phyloP scores from a whole-genome alignment of 306 rosid genomes.

The Betula pendula region DNA sequence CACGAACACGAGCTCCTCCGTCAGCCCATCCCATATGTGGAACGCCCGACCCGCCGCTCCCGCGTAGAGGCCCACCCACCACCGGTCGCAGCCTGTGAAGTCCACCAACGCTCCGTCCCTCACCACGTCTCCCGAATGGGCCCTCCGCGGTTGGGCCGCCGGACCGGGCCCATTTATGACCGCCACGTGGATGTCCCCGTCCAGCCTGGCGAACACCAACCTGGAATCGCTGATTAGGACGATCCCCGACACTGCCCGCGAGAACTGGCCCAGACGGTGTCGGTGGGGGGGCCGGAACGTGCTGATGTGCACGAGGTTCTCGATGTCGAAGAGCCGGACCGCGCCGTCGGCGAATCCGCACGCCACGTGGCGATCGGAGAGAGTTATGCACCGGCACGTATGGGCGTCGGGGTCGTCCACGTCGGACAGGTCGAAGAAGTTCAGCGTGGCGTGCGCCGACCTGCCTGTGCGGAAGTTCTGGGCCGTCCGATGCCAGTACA shows the following conservation, averaged over 20 bases:
- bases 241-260: conserved; percentile 71
- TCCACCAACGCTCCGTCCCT: conserved; percentile 69
- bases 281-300: conserved; percentile 49
- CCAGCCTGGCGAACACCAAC: conserved; percentile 52
- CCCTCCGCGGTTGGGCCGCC: conserved; percentile 3
- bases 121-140: conserved; percentile 42
- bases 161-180: background rate
- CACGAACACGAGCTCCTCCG: conserved; percentile 37
- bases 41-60: conserved; percentile 65
- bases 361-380: conserved; percentile 64
- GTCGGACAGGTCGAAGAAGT: conserved; percentile 40
- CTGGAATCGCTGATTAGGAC: conserved; percentile 11
- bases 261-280: conserved; percentile 50
- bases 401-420: conserved; percentile 35
- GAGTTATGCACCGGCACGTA: conserved; percentile 69
- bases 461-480: conserved; percentile 41
- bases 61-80: conserved; percentile 90
- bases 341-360: conserved; percentile 86
- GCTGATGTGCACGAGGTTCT: conserved; percentile 39
- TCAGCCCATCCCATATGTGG: conserved; percentile 63
- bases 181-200: conserved; percentile 67
- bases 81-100: conserved; percentile 49
- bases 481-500: conserved; percentile 72
- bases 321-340: conserved; percentile 65
- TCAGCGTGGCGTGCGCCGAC: conserved; percentile 25